A percentile compares a stretch with the other conserved stretches of the same genome.
phyloP scores from a whole-genome alignment of 345 rosid species.

The Populus alba region DNA sequence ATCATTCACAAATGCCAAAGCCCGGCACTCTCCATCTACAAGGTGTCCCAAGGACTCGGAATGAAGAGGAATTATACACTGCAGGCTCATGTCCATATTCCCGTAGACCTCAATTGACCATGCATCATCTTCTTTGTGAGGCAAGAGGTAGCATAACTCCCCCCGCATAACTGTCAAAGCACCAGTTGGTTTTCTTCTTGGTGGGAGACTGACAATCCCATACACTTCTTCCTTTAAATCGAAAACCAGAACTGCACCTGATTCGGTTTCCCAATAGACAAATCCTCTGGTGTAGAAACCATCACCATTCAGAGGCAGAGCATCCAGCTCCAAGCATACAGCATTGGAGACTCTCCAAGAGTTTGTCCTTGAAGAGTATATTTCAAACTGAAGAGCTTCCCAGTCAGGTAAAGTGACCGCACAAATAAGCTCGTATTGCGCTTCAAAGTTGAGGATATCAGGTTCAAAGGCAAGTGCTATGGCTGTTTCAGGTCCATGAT shows the following conservation, averaged over 20 bases:
- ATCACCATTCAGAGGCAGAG: not conserved
- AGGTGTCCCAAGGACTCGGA: not conserved
- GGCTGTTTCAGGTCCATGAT: slow-evolving; percentile 33
- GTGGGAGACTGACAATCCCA: slow-evolving; percentile 32
- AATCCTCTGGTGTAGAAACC: slow-evolving; percentile 30
- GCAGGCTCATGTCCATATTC: slow-evolving; percentile 29
- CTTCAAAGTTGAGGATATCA: slow-evolving; percentile 2
- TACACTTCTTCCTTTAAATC: slow-evolving; percentile 24
- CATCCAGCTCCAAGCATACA: slow-evolving; percentile 20
- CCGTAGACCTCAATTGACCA: slow-evolving; percentile 27
- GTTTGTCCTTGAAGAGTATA: slow-evolving; percentile 40
- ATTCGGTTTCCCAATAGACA: slow-evolving; percentile 29
- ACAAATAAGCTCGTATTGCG: slow-evolving; percentile 33
- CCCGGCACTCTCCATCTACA: slow-evolving; percentile 6
- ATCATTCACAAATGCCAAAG: slow-evolving; percentile 25
- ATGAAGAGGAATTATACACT: slow-evolving; percentile 12
- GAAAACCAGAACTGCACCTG: slow-evolving; percentile 25
- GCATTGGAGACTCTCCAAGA: slow-evolving; percentile 35
- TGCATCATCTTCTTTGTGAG: slow-evolving; percentile 1
- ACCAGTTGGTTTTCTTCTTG: slow-evolving; percentile 14
- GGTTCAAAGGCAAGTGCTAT: slow-evolving; percentile 43
- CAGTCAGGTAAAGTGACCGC: slow-evolving; percentile 17
- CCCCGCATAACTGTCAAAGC: slow-evolving; percentile 31
- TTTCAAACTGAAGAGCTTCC: slow-evolving; percentile 29
- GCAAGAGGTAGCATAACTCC: slow-evolving; percentile 38